Evolutionary conservation across 495 filamentous ascomycete species (phyloP).

Genomic region (Tuber magnatum): DNA sequence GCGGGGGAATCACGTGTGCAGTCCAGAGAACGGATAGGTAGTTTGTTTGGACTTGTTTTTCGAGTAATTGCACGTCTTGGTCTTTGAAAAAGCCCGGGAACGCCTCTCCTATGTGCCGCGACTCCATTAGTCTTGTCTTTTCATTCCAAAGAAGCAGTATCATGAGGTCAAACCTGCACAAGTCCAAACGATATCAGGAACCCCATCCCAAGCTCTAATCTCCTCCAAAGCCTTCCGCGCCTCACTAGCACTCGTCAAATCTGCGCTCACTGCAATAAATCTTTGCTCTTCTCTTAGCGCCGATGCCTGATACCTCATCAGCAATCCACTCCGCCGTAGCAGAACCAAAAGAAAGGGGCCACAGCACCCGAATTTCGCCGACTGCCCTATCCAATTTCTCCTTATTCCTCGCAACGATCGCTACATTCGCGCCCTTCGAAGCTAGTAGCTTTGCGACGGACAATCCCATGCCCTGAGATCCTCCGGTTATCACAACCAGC

Average conservation of each 20-base stretch:
- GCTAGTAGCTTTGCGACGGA: constrained; percentile 65
- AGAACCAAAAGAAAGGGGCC: background rate
- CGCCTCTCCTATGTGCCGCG: constrained; percentile 50
- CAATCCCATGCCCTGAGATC: constrained; percentile 85
- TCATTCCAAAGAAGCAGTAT: background rate
- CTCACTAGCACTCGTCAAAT: constrained; percentile 64
- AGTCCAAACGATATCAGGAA: constrained; percentile 87
- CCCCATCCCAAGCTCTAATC: constrained; percentile 64
- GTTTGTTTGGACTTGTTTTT: constrained; percentile 81
- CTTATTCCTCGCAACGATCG: constrained; percentile 72
- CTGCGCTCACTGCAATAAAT: constrained; percentile 78
- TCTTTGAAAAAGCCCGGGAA: constrained; percentile 74
- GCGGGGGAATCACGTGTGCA: constrained; percentile 52
- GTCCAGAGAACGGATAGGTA: constrained; percentile 86
- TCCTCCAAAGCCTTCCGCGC: constrained; percentile 61
- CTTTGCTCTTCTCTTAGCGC: constrained; percentile 59
- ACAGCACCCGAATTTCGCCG: constrained; percentile 54
- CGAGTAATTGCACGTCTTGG: constrained; percentile 54
- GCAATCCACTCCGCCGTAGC: constrained; percentile 21
- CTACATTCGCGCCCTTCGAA: constrained; percentile 74
- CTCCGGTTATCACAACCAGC: constrained; percentile 73
- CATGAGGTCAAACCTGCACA: constrained; percentile 49
- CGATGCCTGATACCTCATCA: constrained; percentile 46
- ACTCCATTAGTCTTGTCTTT: constrained; percentile 5
- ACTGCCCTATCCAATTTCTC: constrained; percentile 68